Percentiles rank a stretch among this genome's conserved stretches.
Evolutionary conservation across 163 green algal species (phyloP).

Genomic region (Chlorella variabilis): DNA sequence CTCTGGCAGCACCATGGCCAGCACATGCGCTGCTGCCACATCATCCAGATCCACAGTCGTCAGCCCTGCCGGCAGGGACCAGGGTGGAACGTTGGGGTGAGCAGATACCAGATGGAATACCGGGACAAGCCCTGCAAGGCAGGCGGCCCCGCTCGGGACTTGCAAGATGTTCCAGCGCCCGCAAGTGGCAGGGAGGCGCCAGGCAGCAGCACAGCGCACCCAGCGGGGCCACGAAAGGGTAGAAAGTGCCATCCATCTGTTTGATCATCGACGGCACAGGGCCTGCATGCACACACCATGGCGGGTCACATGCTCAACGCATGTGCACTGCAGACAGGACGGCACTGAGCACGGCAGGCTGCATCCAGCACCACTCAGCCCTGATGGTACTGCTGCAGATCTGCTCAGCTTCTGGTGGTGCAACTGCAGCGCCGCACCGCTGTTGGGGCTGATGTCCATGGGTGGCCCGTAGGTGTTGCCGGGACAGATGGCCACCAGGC

Average conservation of each 20-base stretch:
- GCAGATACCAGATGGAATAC: too few relatives aligned
- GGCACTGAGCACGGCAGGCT: too few relatives aligned
- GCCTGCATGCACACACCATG: too few relatives aligned
- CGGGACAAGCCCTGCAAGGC: not conserved
- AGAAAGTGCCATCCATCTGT: slow-evolving; percentile 12
- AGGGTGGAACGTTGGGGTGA: not conserved
- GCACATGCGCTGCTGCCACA: slow-evolving; percentile 57
- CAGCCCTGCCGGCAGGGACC: not conserved
- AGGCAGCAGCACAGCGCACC: not conserved
- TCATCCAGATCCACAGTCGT: slow-evolving; percentile 58
- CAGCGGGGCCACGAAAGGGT: slow-evolving; percentile 18
- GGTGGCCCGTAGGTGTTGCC: slow-evolving; percentile 53
- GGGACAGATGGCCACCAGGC: slow-evolving; percentile 56
- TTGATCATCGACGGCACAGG: not conserved
- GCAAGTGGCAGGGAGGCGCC: too few relatives aligned
- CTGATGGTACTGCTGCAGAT: too few relatives aligned
- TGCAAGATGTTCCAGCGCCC: too few relatives aligned
- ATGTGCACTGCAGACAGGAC: too few relatives aligned
- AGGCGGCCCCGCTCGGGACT: too few relatives aligned
- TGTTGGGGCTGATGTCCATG: slow-evolving; percentile 29
- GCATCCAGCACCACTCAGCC: too few relatives aligned
- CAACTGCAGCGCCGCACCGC: slow-evolving; percentile 12
- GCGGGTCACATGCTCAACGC: too few relatives aligned
- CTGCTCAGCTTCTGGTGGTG: too few relatives aligned
- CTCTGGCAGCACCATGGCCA: slow-evolving; percentile 43